Conservation (phyloP, 306 rosid genomes). For the Hylodesmum podocarpum region DNA sequence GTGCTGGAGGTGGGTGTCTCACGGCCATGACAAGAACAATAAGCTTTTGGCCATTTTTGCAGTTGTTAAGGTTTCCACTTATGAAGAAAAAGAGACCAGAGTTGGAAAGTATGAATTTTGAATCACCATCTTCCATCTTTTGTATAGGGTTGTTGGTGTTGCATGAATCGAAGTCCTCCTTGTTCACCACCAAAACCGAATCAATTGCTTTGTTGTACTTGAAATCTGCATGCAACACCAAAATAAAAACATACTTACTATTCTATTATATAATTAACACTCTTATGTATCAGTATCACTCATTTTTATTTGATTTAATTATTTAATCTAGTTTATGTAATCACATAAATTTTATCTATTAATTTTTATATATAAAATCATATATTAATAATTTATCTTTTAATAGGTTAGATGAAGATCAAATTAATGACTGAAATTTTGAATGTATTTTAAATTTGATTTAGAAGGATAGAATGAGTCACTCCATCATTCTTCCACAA, state of each 20-base stretch:
- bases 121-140: slow-evolving; percentile 49
- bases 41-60: slow-evolving; percentile 59
- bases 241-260: neutral
- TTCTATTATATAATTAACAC: too few species aligned
- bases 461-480: too few species aligned
- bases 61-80: slow-evolving; percentile 40
- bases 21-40: slow-evolving; percentile 51
- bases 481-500: too few species aligned
- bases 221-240: slow-evolving; percentile 49
- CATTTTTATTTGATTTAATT: too few species aligned
- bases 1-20: neutral
- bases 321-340: too few species aligned
- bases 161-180: slow-evolving; percentile 59
- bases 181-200: slow-evolving; percentile 62
- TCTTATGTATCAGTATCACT: too few species aligned
- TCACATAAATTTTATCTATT: too few species aligned
- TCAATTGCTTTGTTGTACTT: slow-evolving; percentile 57
- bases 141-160: slow-evolving; percentile 45
- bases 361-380: too few species aligned
- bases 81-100: slow-evolving; percentile 68
- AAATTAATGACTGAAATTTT: too few species aligned
- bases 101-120: slow-evolving; percentile 39
- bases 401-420: too few species aligned
- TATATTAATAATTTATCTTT: too few species aligned
- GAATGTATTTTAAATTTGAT: too few species aligned